A percentile compares a stretch with the other conserved stretches of the same genome.
Evolutionary conservation across 163 green algal species (phyloP).

Genomic region (Prototheca wickerhamii): DNA sequence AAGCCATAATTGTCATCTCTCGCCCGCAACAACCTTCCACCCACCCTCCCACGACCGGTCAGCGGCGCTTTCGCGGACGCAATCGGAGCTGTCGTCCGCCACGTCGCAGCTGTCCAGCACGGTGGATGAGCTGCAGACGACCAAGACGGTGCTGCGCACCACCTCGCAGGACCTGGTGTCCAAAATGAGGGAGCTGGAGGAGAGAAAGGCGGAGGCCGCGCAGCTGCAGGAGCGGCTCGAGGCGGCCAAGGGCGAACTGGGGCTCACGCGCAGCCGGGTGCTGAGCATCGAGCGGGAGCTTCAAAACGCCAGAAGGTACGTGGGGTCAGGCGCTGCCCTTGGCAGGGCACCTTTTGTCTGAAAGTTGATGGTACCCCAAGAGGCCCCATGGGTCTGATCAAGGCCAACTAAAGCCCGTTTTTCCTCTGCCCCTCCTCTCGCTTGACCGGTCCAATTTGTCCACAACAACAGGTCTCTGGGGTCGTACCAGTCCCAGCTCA

Average conservation of each 20-base stretch:
- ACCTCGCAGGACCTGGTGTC: neutral
- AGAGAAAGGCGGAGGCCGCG: neutral
- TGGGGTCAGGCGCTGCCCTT: too few relatives aligned
- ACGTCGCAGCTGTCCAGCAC: neutral
- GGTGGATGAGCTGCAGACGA: neutral
- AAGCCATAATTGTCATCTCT: too few relatives aligned
- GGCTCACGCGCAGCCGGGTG: neutral
- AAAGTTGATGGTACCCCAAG: too few relatives aligned
- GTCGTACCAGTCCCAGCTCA: neutral
- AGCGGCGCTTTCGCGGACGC: neutral
- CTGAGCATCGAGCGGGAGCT: conserved; percentile 5
- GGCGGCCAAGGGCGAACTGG: conserved; percentile 2
- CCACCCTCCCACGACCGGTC: too few relatives aligned
- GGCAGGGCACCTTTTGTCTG: too few relatives aligned
- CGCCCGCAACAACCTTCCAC: too few relatives aligned
- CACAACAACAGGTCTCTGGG: neutral
- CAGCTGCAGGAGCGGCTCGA: neutral
- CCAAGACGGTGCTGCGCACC: neutral
- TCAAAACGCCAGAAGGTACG: neutral
- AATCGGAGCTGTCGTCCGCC: neutral
- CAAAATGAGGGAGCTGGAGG: neutral
- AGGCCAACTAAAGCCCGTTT: too few relatives aligned
- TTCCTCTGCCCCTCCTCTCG: too few relatives aligned
- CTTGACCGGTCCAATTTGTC: too few relatives aligned
- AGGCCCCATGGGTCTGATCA: too few relatives aligned